These are phyloP conservation scores for Emericellopsis atlantica DNA, from an alignment of 2,329 filamentous ascomycete genomes.

Conservation along the genomic window DNA sequence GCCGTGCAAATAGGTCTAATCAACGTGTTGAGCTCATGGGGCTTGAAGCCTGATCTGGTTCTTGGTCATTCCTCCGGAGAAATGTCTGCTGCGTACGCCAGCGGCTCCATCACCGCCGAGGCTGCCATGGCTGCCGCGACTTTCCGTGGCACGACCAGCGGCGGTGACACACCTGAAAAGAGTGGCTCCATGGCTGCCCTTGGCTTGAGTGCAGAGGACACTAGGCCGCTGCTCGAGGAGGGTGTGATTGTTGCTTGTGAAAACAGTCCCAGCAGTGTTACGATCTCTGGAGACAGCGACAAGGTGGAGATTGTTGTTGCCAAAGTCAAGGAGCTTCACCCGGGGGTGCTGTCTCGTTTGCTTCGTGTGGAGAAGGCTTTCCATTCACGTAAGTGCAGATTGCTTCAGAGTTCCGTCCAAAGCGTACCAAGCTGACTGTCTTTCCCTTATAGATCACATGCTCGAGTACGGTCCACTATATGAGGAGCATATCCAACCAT, in stretches of 20 bases:
- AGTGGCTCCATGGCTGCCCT: constrained; percentile 43
- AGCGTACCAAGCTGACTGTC: no score
- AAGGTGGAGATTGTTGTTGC: not conserved
- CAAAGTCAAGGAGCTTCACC: no score
- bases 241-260: constrained; percentile 20
- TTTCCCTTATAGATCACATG: no score
- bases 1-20: no score
- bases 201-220: constrained; percentile 12
- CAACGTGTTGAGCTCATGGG: no score
- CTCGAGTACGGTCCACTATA: no score
- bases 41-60: no score
- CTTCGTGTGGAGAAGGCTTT: no score
- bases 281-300: constrained; percentile 28
- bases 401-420: no score
- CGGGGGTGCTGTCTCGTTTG: no score
- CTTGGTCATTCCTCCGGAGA: constrained; percentile 27
- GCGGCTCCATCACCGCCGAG: constrained; percentile 9
- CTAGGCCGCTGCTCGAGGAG: not conserved
- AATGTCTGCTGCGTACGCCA: constrained; percentile 22
- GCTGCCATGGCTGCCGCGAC: constrained; percentile 3
- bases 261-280: constrained; percentile 33
- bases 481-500: no score
- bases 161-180: not conserved
- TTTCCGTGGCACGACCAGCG: constrained; percentile 9
- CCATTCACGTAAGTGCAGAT: no score